Evolutionary conservation across 108 stramenopile species (phyloP).

Genomic region (Nannochloropsis gaditana): DNA sequence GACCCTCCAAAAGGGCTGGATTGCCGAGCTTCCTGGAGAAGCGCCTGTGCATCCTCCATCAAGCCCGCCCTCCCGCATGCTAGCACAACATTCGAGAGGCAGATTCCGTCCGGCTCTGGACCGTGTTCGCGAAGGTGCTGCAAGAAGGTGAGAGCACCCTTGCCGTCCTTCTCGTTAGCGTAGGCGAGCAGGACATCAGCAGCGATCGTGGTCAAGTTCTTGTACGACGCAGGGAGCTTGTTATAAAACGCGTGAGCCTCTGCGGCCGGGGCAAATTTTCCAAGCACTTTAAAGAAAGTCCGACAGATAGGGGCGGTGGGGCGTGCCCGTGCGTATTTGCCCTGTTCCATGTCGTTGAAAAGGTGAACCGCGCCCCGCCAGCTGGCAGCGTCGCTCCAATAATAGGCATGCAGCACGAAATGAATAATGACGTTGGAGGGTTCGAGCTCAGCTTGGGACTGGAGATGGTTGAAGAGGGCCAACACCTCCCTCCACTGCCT

Average conservation of each 20-base stretch:
- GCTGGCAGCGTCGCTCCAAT: neutral
- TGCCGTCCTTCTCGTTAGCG: neutral
- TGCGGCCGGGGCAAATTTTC: neutral
- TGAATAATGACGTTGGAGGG: neutral
- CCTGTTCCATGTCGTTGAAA: neutral
- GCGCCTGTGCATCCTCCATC: neutral
- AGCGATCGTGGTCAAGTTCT: neutral
- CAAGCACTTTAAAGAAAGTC: neutral
- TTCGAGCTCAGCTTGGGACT: neutral
- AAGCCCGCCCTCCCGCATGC: constrained; percentile 10
- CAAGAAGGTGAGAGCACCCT: neutral
- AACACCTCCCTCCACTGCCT: neutral
- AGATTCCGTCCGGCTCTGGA: neutral
- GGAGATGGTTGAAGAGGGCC: neutral
- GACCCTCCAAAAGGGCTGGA: neutral
- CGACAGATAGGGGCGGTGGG: neutral
- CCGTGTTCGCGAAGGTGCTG: neutral
- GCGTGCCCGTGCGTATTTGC: neutral
- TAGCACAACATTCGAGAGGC: neutral
- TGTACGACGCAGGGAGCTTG: neutral
- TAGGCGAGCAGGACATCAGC: neutral
- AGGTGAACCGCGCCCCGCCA: neutral
- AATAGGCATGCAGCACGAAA: neutral
- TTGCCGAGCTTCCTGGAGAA: neutral
- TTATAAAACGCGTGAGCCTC: neutral